Conservation (phyloP, 148 eudicot species). For the Chenopodium formosanum region DNA sequence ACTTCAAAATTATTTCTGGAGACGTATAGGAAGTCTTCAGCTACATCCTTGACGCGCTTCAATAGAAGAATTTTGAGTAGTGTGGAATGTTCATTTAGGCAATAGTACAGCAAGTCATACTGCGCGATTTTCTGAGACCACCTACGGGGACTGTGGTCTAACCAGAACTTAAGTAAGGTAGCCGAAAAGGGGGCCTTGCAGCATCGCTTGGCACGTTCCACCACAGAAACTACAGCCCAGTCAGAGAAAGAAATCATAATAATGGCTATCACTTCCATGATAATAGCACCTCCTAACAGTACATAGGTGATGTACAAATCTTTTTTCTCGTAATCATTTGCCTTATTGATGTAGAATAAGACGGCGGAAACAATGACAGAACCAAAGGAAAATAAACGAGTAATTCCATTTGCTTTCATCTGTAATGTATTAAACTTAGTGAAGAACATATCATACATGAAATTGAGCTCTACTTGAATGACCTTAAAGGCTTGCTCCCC, state of each 20-base stretch:
- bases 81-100: conserved; percentile 11
- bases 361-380: not conserved
- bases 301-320: conserved; percentile 12
- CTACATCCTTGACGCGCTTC: not conserved
- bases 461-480: too few species aligned
- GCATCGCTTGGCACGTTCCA: not conserved
- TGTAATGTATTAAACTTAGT: not conserved
- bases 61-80: not conserved
- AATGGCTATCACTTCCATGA: not conserved
- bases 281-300: conserved; percentile 11
- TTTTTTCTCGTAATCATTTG: not conserved
- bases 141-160: conserved; percentile 7
- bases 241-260: conserved; percentile 10
- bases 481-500: not conserved
- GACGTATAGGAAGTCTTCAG: not conserved
- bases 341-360: not conserved
- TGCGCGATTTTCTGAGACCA: conserved; percentile 16
- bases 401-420: not conserved
- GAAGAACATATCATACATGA: not conserved
- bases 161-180: not conserved
- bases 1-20: not conserved
- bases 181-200: not conserved
- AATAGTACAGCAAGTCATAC: conserved; percentile 18
- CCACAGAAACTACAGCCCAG: conserved; percentile 2
- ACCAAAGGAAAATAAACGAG: conserved; percentile 5